Evolutionary conservation across 441 rosid genomes (phyloP), one percentile per base, ranked within the genome.

Genomic region (Aquilaria agallochum): DNA sequence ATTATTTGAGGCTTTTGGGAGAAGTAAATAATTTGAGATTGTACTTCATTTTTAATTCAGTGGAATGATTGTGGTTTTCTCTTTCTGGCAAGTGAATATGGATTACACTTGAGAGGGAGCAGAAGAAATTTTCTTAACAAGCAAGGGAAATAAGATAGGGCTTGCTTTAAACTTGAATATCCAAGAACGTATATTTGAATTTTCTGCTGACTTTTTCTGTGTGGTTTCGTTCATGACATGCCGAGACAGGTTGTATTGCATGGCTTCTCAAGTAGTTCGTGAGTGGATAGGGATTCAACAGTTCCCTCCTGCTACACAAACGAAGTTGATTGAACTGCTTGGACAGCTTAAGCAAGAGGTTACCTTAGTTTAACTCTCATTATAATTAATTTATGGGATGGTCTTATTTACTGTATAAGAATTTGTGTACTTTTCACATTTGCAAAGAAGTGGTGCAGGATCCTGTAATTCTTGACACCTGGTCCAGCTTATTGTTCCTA

Each of bases 261-360:
- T 73, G 72, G 78, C 81, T 36, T 53, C 79, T 53, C 83, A 68
- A 61, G 56, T 74, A 64, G 30, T 72, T 50, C 81, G 83, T 62
- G 86, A 81, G 64, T 81, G 86, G 86, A 64, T 56, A 12, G 81
- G 83, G 69, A 78, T 81, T 61, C 80, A 78, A 47, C 83, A 76
- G 72, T 81, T 81, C 63, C 86, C 86, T 10, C 64, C 81, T 50
- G 78, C 83, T 68, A 78, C 83, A 47, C 86, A 81, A 63, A 69
- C 83, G 60, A 81, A 72, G 64, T 59, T 81, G 73, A 75, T 76
- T 4, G 86, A 78, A 75, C 64, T 81, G 62, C 77, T 81, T 47
- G 83, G 76, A 52, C 74, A 78, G 66, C 79, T 58, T 63, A 81
- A 81, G 67, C 75, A 78, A 64, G 76, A 81, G 83, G 86, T 81